Percentiles rank a stretch among this genome's conserved stretches.
Evolutionary conservation across 768 basidiomycete genomes (phyloP).

Genomic region (Sistotremastrum niveocremeum): DNA sequence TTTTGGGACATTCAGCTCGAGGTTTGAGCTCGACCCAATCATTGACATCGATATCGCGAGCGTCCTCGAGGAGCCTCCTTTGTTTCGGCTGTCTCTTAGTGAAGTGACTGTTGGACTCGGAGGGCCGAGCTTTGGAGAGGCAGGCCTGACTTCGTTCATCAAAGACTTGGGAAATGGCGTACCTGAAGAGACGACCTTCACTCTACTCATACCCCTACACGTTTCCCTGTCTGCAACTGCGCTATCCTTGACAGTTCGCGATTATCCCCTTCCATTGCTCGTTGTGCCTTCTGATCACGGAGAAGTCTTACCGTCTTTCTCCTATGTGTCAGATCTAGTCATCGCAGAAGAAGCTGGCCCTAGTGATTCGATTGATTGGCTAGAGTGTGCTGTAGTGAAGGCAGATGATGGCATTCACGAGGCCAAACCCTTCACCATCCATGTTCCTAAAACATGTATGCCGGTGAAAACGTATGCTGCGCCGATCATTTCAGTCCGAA

Average conservation of each 20-base stretch:
- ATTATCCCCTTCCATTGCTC: constrained; percentile 82
- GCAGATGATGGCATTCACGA: constrained; percentile 36
- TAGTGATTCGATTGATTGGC: constrained; percentile 53
- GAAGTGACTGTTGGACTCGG: constrained; percentile 43
- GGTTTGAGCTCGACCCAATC: no score
- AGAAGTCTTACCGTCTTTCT: constrained; percentile 31
- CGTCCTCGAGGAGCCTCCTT: constrained; percentile 43
- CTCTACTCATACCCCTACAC: constrained; percentile 73
- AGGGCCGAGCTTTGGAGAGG: constrained; percentile 44
- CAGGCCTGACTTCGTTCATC: constrained; percentile 48
- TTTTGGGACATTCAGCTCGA: no score
- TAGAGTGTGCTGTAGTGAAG: constrained; percentile 53
- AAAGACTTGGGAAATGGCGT: constrained; percentile 52
- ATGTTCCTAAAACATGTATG: constrained; percentile 85
- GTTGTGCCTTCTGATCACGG: constrained; percentile 43
- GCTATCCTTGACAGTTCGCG: constrained; percentile 55
- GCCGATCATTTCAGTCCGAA: constrained; percentile 55
- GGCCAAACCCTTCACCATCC: constrained; percentile 39
- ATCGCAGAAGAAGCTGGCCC: constrained; percentile 79
- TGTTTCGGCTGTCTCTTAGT: constrained; percentile 53
- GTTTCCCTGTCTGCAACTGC: constrained; percentile 52
- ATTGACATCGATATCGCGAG: constrained; percentile 21
- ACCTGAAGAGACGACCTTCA: constrained; percentile 57
- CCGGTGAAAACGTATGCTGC: constrained; percentile 86
- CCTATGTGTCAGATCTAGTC: constrained; percentile 66